These are phyloP conservation scores for Spathaspora sp. DNA, from an alignment of 805 yeast species.

Conservation along the genomic window DNA sequence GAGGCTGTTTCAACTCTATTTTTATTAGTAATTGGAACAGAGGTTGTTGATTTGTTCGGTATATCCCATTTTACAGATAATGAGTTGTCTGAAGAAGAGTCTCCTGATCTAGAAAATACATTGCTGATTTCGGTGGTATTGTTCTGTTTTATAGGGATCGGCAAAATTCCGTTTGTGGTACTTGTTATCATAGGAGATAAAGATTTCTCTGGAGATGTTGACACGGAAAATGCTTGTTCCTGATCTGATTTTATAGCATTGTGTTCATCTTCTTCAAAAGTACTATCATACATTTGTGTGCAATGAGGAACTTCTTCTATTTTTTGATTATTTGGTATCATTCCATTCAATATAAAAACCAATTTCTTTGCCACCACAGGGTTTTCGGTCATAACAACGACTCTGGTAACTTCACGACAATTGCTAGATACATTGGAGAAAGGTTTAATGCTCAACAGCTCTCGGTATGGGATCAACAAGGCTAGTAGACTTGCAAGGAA, in stretches of 20 bases:
- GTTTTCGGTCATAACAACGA: constrained; percentile 57
- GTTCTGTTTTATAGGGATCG: constrained; percentile 1
- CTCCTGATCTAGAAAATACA: constrained; percentile 10
- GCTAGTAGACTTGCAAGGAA: constrained; percentile 49
- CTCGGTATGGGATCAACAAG: constrained; percentile 38
- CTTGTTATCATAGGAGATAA: neutral
- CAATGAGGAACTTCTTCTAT: neutral
- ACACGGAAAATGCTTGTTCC: neutral
- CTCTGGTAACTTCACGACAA: constrained; percentile 36
- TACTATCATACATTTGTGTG: neutral
- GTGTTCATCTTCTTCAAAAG: neutral
- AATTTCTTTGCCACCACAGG: constrained; percentile 59
- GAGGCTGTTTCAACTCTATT: constrained; percentile 6
- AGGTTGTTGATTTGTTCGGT: constrained; percentile 31
- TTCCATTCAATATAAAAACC: constrained; percentile 49
- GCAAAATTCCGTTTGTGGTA: constrained; percentile 1
- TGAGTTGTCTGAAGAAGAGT: constrained; percentile 20
- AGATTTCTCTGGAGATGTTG: constrained; percentile 1
- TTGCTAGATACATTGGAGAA: constrained; percentile 17
- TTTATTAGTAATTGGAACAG: constrained; percentile 13
- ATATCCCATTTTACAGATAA: constrained; percentile 43
- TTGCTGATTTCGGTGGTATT: constrained; percentile 12
- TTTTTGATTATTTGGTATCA: constrained; percentile 31
- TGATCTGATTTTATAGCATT: neutral
- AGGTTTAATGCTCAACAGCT: constrained; percentile 33